Conservation (phyloP, 2,329 filamentous ascomycete genomes). For the Ceratocystis variospora region DNA sequence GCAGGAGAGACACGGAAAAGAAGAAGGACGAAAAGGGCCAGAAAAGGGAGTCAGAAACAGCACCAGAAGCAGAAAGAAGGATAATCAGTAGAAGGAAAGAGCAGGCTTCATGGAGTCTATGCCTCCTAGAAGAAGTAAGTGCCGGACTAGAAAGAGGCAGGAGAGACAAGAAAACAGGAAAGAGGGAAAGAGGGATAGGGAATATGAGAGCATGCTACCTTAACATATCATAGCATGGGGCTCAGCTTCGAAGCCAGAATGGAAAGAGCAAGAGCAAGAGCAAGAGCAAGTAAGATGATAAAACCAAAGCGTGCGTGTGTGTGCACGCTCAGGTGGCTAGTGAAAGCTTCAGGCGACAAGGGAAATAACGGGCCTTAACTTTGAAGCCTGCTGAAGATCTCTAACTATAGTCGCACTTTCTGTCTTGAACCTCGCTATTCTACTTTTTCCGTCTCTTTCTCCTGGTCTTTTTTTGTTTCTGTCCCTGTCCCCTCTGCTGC, state of each 20-base stretch:
- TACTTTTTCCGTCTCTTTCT: background rate
- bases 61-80: constrained; percentile 5
- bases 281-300: constrained; percentile 1
- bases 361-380: background rate
- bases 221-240: background rate
- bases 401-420: background rate
- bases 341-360: background rate
- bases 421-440: background rate
- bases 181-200: background rate
- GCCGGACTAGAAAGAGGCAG: background rate
- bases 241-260: background rate
- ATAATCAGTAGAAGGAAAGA: background rate
- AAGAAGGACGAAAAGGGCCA: background rate
- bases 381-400: background rate
- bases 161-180: background rate
- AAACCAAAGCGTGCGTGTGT: background rate
- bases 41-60: background rate
- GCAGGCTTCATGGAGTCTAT: background rate
- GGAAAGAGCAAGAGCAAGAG: background rate
- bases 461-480: background rate
- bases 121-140: background rate
- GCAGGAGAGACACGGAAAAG: constrained; percentile 2
- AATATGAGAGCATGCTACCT: background rate
- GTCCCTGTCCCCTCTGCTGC: background rate
- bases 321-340: background rate